Conservation (phyloP, 345 rosid genomes). For the Bretschneidera sinensis region DNA sequence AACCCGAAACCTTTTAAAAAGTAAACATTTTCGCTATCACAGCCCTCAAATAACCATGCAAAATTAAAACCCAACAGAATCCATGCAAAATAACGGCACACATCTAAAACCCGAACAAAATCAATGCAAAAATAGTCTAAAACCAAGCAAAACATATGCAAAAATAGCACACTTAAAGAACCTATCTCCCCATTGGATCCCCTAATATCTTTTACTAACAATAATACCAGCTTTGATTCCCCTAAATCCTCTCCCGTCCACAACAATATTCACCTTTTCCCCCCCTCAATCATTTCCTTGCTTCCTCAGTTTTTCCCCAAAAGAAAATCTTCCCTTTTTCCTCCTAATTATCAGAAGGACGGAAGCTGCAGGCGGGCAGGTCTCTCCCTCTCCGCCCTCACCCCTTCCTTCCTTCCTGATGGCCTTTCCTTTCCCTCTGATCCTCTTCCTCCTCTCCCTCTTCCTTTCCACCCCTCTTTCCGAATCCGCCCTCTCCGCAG, state of each 20-base stretch:
- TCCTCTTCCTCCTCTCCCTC: background rate
- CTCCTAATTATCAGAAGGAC: background rate
- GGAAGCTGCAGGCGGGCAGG: background rate
- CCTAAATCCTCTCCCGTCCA: slow-evolving; percentile 24
- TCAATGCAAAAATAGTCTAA: background rate
- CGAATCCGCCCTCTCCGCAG: slow-evolving; percentile 22
- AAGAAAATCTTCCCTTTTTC: background rate
- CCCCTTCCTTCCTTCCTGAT: slow-evolving; percentile 5
- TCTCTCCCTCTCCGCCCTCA: background rate
- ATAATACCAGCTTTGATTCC: background rate
- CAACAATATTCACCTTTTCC: background rate
- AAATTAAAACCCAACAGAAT: too few relatives aligned
- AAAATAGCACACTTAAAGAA: slow-evolving; percentile 3
- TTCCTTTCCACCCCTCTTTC: slow-evolving; percentile 2
- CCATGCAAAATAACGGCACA: too few relatives aligned
- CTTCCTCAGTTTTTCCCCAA: background rate
- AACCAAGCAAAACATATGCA: background rate
- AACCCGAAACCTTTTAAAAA: too few relatives aligned
- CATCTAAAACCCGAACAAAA: too few relatives aligned
- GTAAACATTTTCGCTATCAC: too few relatives aligned
- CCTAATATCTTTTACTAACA: background rate
- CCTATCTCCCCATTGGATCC: too few relatives aligned
- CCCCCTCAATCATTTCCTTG: background rate
- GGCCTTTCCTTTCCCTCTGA: slow-evolving; percentile 4
- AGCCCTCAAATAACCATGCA: too few relatives aligned